Evolutionary conservation across 139 green algal genomes (phyloP).

Genomic region (Choricystis sp.): DNA sequence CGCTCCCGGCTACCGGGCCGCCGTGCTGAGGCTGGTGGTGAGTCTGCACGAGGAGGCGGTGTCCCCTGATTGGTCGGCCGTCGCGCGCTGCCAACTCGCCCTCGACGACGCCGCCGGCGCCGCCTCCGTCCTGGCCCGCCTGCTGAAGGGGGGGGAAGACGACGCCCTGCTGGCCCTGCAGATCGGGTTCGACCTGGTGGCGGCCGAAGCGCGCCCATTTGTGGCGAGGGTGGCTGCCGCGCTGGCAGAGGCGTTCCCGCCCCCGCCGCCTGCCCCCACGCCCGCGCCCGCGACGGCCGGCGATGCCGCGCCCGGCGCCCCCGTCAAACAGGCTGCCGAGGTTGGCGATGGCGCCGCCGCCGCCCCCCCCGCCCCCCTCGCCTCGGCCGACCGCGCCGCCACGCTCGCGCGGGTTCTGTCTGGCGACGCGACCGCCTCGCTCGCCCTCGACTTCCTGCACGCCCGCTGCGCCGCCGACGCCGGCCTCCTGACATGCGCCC

Average conservation of each 20-base stretch:
- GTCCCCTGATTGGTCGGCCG: slow-evolving; percentile 55
- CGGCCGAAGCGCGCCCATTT: slow-evolving; percentile 89
- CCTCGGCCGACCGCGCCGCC: neutral
- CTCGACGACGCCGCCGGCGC: slow-evolving; percentile 68
- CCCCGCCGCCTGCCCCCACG: no score
- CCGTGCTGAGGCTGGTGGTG: slow-evolving; percentile 65
- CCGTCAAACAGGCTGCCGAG: slow-evolving; percentile 6
- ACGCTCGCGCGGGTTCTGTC: slow-evolving; percentile 44
- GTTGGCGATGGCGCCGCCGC: slow-evolving; percentile 8
- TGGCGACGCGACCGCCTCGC: slow-evolving; percentile 64
- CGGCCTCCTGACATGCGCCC: slow-evolving; percentile 81
- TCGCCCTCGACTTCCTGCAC: slow-evolving; percentile 93
- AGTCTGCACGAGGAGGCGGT: slow-evolving; percentile 44
- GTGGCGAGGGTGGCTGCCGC: slow-evolving; percentile 17
- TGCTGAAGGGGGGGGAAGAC: slow-evolving; percentile 48
- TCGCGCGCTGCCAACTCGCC: slow-evolving; percentile 85
- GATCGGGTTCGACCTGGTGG: slow-evolving; percentile 91
- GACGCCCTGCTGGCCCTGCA: slow-evolving; percentile 82
- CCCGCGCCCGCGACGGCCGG: slow-evolving; percentile 4
- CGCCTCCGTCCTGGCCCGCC: slow-evolving; percentile 58
- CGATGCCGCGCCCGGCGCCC: slow-evolving; percentile 12
- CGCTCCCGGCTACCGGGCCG: slow-evolving; percentile 60
- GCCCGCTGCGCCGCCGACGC: slow-evolving; percentile 62
- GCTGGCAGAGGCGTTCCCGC: slow-evolving; percentile 1
- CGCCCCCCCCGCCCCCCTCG: slow-evolving; percentile 1